phyloP scores from a whole-genome alignment of 768 basidiomycete genomes.

The Paxillus rubicundulus region DNA sequence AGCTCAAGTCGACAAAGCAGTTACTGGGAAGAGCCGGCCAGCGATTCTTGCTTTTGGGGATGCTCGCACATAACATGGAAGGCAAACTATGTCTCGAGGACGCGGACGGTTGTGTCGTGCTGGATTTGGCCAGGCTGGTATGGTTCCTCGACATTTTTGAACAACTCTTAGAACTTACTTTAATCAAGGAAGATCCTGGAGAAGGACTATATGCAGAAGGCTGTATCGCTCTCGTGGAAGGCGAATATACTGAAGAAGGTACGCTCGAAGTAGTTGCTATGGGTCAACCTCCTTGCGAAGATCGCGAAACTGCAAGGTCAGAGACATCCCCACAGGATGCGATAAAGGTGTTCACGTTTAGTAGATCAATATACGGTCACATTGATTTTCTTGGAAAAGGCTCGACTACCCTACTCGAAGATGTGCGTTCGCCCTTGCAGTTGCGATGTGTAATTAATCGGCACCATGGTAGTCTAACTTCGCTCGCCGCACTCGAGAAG shows the following conservation, averaged over 20 bases:
- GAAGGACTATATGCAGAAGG: conserved; percentile 97
- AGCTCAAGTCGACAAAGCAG: conserved; percentile 96
- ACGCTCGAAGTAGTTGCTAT: conserved; percentile 88
- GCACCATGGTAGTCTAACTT: conserved; percentile 52
- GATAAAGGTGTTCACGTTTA: conserved; percentile 7
- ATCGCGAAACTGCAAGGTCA: conserved; percentile 78
- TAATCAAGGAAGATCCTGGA: conserved; percentile 74
- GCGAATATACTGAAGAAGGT: conserved; percentile 92
- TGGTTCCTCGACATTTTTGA: conserved; percentile 3
- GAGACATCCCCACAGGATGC: conserved; percentile 13
- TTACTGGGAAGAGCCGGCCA: conserved; percentile 86
- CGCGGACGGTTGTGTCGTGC: conserved; percentile 82
- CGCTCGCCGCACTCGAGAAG: conserved; percentile 58
- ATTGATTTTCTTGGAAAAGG: conserved; percentile 97
- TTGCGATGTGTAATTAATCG: not conserved
- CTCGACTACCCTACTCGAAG: conserved; percentile 84
- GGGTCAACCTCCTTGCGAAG: conserved; percentile 96
- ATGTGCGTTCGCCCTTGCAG: conserved; percentile 49
- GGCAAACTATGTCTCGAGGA: conserved; percentile 92
- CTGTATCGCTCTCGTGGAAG: conserved; percentile 91
- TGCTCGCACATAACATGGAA: conserved; percentile 87
- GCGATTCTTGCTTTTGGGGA: conserved; percentile 89
- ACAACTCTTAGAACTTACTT: conserved; percentile 12
- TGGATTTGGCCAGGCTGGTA: conserved; percentile 88
- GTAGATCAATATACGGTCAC: conserved; percentile 90